phyloP scores from a whole-genome alignment of 139 green algal genomes.

The Volvox reticuliferus region DNA sequence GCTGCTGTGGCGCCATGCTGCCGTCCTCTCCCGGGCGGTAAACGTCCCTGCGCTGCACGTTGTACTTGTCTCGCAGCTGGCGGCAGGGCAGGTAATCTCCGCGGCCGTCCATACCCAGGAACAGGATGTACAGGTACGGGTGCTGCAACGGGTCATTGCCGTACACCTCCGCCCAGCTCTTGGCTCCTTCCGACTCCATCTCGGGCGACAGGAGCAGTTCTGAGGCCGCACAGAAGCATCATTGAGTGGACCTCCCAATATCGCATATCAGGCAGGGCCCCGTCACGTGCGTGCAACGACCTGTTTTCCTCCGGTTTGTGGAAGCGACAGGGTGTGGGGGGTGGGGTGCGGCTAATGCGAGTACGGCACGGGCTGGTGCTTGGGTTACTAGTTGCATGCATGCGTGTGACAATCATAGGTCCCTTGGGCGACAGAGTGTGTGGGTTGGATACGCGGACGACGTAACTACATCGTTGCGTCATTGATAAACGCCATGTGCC shows the following conservation, averaged over 20 bases:
- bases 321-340: neutral
- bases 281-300: no score
- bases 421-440: neutral
- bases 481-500: neutral
- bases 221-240: conserved; percentile 48
- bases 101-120: conserved; percentile 81
- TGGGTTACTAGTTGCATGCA: no score
- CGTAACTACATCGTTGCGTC: no score
- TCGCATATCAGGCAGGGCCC: no score
- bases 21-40: conserved; percentile 44
- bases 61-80: conserved; percentile 82
- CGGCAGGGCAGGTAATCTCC: conserved; percentile 85
- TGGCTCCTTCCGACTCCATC: conserved; percentile 49
- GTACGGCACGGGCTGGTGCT: no score
- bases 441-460: neutral
- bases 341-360: neutral
- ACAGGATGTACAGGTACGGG: conserved; percentile 84
- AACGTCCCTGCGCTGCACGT: conserved; percentile 55
- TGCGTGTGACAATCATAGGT: no score
- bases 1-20: neutral
- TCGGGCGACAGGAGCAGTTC: conserved; percentile 73
- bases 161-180: conserved; percentile 47
- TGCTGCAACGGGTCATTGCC: conserved; percentile 63
- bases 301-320: no score
- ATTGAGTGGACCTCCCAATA: no score